Percentiles rank a stretch among this genome's conserved stretches.
phyloP scores from a whole-genome alignment of 257 asterid species.

The Fraxinus americana region DNA sequence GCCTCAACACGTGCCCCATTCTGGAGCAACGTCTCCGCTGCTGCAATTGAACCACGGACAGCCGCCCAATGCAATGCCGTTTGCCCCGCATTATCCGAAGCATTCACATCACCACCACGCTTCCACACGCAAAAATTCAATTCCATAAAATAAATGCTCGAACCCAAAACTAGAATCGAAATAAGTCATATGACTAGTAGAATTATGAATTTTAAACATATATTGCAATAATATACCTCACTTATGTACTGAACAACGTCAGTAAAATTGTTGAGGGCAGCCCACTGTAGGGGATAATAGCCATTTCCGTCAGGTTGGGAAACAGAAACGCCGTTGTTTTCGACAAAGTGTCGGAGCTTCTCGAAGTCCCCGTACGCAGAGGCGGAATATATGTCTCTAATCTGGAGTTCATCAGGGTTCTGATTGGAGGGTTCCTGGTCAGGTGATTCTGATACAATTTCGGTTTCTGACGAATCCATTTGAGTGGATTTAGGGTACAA shows the following conservation, averaged over 20 bases:
- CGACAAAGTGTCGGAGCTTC: slow-evolving; percentile 76
- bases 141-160: background rate
- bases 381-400: slow-evolving; percentile 79
- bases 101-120: slow-evolving; percentile 86
- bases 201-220: background rate
- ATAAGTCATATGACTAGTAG: background rate
- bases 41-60: slow-evolving; percentile 81
- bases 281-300: slow-evolving; percentile 88
- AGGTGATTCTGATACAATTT: too few species aligned
- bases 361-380: slow-evolving; percentile 78
- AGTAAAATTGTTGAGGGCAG: slow-evolving; percentile 81
- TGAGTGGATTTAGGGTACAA: too few species aligned
- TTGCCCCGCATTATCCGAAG: slow-evolving; percentile 72
- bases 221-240: slow-evolving; percentile 43
- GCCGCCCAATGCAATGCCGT: slow-evolving; percentile 97
- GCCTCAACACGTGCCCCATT: slow-evolving; percentile 90
- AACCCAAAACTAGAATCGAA: slow-evolving; percentile 20
- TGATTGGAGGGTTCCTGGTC: slow-evolving; percentile 44
- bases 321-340: slow-evolving; percentile 64
- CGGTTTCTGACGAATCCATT: too few species aligned
- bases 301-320: slow-evolving; percentile 79
- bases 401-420: slow-evolving; percentile 56
- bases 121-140: slow-evolving; percentile 21
- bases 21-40: slow-evolving; percentile 84
- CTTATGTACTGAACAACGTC: slow-evolving; percentile 69